Evolutionary conservation across 169 alveolate genomes (phyloP).

Genomic region (Ichthyophthirius multifiliis): DNA sequence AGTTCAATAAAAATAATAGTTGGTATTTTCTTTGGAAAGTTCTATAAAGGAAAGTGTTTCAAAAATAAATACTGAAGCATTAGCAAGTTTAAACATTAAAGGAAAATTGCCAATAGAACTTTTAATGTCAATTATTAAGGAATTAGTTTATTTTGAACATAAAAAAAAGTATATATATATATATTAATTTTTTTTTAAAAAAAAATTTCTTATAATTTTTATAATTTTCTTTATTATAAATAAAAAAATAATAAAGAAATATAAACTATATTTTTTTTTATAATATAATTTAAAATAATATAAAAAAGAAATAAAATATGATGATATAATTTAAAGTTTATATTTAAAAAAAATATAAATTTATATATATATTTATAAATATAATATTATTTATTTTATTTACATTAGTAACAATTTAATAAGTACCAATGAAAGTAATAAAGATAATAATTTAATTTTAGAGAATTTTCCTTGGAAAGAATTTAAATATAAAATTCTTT

Average conservation of each 20-base stretch:
- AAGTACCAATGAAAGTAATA: too few species aligned
- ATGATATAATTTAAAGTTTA: neutral
- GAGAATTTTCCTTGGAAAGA: neutral
- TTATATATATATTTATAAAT: neutral
- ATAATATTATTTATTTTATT: neutral
- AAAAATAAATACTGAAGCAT: neutral
- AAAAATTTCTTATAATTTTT: too few species aligned
- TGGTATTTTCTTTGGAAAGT: neutral
- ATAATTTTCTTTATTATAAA: too few species aligned
- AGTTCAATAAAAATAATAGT: too few species aligned
- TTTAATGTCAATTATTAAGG: neutral
- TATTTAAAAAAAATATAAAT: neutral
- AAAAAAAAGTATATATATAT: too few species aligned
- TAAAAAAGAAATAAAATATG: too few species aligned
- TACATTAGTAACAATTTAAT: too few species aligned
- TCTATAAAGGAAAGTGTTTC: neutral
- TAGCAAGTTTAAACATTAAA: neutral
- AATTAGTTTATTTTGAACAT: neutral
- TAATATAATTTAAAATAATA: too few species aligned
- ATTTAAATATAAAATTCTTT: neutral
- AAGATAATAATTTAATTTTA: too few species aligned
- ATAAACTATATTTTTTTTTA: too few species aligned
- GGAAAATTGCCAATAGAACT: neutral
- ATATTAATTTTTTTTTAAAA: too few species aligned
- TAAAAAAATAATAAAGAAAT: too few species aligned